Base-by-base conservation (phyloP, 805 yeast species). In the Wickerhamomyces rabaulensis region DNA sequence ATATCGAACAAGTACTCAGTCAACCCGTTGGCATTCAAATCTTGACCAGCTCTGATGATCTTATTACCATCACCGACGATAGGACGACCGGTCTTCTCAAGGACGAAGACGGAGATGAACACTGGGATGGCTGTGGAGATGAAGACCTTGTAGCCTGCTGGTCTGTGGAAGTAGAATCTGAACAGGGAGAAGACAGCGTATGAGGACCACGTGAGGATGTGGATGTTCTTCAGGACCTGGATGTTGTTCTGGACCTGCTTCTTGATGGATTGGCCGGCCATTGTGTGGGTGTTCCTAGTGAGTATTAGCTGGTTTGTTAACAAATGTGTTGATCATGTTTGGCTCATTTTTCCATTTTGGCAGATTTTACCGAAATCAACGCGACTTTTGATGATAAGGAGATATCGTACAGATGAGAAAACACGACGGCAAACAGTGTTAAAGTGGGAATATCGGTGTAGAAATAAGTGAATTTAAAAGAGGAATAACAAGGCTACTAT, bases 181-280 rank as follows among this genome's bases (percentile, higher is more conserved):
- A 61, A 48, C 10, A 69, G 9, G 4, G 70, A 51, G 4, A 63
- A 57, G 4, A 65, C 16, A 0, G 47, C 44, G 25, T 66, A 57
- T 6, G 70, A 50, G 0, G 38, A 36, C 38, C 63, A 51, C 9
- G 71, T 54, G 8, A 66, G 52, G 3, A 57, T 8, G 45, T 71
- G 74, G 21, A 72, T 64, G 47, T 73, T 70, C 42, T 66, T 63
- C 40, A 75, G 63, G 10, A 69, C 63, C 41, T 65, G 59, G 12
- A 55, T 52, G 49, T 75, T 75, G 47, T 68, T 52, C 0, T 62
- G 54, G 1, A 80, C 84, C 38, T 70, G 74, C 51, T 78, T 80
- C 65, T 79, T 80, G 15, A 70, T 63, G 41, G 84, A 74, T 50
- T 72, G 75, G 4, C 84, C 79, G 6, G 83, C 84, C 85, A 80